Evolutionary conservation across 306 rosid species (phyloP).

Genomic region (Cucurbita moschata): DNA sequence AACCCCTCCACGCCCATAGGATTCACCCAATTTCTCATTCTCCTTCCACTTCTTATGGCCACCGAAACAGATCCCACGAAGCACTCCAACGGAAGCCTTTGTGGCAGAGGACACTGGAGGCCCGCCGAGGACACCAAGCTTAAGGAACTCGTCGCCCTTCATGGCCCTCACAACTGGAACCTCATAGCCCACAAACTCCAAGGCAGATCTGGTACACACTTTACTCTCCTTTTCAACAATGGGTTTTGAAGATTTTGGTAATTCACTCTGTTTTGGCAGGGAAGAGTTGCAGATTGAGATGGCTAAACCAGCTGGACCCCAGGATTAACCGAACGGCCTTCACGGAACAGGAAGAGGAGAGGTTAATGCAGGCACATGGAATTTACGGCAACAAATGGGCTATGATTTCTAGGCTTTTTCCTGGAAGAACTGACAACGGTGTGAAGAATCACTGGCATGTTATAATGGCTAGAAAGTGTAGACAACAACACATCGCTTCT

Average conservation of each 20-base stretch:
- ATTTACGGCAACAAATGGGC: constrained; percentile 98
- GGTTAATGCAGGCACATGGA: constrained; percentile 86
- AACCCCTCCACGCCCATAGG: too few species aligned
- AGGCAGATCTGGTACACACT: constrained; percentile 56
- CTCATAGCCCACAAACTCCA: constrained; percentile 83
- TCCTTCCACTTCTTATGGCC: too few species aligned
- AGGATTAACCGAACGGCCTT: constrained; percentile 82
- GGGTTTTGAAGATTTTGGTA: too few species aligned
- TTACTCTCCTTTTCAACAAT: too few species aligned
- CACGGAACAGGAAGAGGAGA: constrained; percentile 74
- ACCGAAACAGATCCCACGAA: too few species aligned
- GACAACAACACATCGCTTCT: constrained; percentile 81
- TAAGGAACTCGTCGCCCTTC: constrained; percentile 69
- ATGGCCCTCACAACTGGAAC: constrained; percentile 98
- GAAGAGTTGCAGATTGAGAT: constrained; percentile 82
- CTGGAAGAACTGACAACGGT: constrained; percentile 91
- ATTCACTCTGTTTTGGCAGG: neutral
- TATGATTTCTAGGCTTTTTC: constrained; percentile 85
- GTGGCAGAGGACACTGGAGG: constrained; percentile 92
- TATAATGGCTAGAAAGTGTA: constrained; percentile 84
- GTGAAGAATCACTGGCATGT: constrained; percentile 99
- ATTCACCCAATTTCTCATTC: too few species aligned
- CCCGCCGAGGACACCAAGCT: constrained; percentile 96
- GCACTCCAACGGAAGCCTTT: too few species aligned
- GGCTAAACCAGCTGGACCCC: constrained; percentile 96